Conservation (phyloP, 805 yeast species). For the Candida ponderosae region DNA sequence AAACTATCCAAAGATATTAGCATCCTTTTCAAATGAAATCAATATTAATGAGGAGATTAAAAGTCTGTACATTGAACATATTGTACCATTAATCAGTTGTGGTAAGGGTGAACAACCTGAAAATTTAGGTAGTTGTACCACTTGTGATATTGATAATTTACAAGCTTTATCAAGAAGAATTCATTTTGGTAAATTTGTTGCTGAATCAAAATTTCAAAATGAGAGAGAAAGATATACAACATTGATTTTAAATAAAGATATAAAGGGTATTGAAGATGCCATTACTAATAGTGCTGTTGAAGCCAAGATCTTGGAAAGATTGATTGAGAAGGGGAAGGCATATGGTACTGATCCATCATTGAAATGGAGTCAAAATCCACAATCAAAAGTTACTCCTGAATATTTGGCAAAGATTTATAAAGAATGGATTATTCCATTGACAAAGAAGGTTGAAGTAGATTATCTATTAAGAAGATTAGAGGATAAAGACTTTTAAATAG, state of each 20-base stretch:
- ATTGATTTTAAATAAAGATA: constrained; percentile 59
- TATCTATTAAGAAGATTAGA: constrained; percentile 80
- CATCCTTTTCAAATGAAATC: constrained; percentile 64
- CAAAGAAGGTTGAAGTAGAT: constrained; percentile 92
- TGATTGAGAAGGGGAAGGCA: constrained; percentile 71
- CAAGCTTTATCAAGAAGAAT: constrained; percentile 88
- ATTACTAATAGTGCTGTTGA: constrained; percentile 90
- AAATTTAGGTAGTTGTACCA: constrained; percentile 81
- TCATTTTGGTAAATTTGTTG: constrained; percentile 96
- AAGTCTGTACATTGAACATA: constrained; percentile 57
- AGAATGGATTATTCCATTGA: constrained; percentile 85
- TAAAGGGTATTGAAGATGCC: constrained; percentile 64
- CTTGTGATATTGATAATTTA: constrained; percentile 77
- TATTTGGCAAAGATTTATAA: constrained; percentile 76
- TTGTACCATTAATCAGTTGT: constrained; percentile 69
- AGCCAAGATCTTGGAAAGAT: constrained; percentile 68
- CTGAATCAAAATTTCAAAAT: constrained; percentile 80
- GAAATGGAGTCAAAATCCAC: constrained; percentile 56
- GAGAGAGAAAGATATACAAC: constrained; percentile 57
- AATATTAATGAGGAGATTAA: constrained; percentile 69
- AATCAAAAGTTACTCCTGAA: constrained; percentile 75
- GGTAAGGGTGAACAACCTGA: constrained; percentile 68
- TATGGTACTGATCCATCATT: constrained; percentile 87
- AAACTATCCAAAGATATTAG: constrained; percentile 72
- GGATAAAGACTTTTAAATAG: constrained; percentile 28